Conservation (phyloP, 352 stramenopile species). For the Phytophthora vignae region DNA sequence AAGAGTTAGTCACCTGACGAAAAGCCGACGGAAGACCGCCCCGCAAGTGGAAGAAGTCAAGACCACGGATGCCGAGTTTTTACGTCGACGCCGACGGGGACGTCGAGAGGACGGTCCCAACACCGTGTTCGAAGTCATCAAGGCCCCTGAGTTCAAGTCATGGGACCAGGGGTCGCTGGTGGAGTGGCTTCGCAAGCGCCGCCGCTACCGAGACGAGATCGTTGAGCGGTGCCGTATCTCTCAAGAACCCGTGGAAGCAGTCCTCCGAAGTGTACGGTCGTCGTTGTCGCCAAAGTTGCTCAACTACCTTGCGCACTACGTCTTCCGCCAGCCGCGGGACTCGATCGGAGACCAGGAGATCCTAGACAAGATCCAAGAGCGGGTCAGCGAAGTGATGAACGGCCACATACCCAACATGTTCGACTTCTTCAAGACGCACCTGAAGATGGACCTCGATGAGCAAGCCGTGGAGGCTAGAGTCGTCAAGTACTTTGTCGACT, state of each 20-base stretch:
- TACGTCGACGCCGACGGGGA: neutral
- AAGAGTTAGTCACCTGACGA: constrained; percentile 1
- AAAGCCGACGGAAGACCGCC: neutral
- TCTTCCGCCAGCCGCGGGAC: neutral
- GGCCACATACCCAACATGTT: neutral
- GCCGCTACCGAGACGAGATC: neutral
- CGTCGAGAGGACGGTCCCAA: neutral
- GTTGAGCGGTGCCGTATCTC: neutral
- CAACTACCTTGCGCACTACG: neutral
- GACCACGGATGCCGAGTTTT: neutral
- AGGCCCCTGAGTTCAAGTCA: neutral
- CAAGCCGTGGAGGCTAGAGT: constrained; percentile 5
- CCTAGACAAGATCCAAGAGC: neutral
- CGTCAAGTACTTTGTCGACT: constrained; percentile 8
- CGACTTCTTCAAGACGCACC: neutral
- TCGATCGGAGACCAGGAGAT: neutral
- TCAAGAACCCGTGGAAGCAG: neutral
- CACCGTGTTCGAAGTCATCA: neutral
- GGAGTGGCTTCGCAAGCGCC: neutral
- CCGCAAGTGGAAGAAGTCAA: neutral
- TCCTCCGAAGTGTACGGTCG: neutral
- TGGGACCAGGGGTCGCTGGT: neutral
- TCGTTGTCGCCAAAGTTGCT: neutral
- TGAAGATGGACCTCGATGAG: constrained; percentile 7
- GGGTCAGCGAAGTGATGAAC: neutral